phyloP scores from a whole-genome alignment of 352 stramenopile species.

The Phytophthora podocarpi region DNA sequence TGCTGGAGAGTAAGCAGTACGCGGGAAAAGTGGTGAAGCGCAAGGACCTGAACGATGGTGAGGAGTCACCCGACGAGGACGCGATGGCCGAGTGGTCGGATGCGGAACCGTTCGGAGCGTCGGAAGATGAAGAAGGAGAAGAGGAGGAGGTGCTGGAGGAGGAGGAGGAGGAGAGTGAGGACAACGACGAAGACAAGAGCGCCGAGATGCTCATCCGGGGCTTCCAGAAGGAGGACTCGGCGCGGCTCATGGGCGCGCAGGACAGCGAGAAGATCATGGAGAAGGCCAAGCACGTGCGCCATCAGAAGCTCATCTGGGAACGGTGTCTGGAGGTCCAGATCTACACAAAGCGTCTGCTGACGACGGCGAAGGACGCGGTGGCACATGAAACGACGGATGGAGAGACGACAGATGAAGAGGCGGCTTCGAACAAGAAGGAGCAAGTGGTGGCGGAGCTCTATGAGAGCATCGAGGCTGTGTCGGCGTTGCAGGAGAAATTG shows the following conservation, averaged over 20 bases:
- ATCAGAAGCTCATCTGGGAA: constrained; percentile 89
- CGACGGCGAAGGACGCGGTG: constrained; percentile 41
- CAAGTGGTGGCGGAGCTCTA: constrained; percentile 55
- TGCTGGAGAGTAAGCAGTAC: constrained; percentile 63
- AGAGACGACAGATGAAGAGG: constrained; percentile 35
- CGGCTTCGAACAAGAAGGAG: constrained; percentile 33
- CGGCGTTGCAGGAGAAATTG: constrained; percentile 62
- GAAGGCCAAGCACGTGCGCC: constrained; percentile 77
- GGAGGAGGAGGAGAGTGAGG: constrained; percentile 39
- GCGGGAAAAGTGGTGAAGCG: constrained; percentile 82
- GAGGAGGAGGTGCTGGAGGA: constrained; percentile 39
- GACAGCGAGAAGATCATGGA: constrained; percentile 80
- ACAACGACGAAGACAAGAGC: constrained; percentile 56
- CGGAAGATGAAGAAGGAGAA: constrained; percentile 57
- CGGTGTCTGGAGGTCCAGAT: constrained; percentile 87
- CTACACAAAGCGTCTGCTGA: constrained; percentile 80
- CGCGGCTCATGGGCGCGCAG: constrained; percentile 71
- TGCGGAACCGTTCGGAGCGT: constrained; percentile 78
- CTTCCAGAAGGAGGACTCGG: constrained; percentile 82
- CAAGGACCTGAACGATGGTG: constrained; percentile 49
- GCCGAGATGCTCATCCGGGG: constrained; percentile 78
- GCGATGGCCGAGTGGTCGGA: constrained; percentile 82
- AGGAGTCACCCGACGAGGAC: constrained; percentile 75
- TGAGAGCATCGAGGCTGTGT: constrained; percentile 66
- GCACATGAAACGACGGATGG: constrained; percentile 23